Conservation (phyloP, 1,139 yeast species). For the Arxiozyma telluris region DNA sequence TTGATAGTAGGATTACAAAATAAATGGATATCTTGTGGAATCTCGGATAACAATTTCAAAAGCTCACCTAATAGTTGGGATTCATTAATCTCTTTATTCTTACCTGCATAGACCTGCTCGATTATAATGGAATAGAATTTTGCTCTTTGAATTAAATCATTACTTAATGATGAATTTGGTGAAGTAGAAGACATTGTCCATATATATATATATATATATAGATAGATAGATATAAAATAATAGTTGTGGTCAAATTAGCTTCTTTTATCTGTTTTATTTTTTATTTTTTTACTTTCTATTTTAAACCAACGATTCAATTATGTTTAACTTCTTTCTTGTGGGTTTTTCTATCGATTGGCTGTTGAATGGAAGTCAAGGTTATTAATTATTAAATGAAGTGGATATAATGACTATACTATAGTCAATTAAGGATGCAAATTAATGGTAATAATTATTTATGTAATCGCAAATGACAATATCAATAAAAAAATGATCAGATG, state of each 20-base stretch:
- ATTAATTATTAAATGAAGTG: no score
- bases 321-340: background rate
- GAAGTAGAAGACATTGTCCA: background rate
- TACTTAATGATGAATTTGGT: background rate
- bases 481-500: background rate
- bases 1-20: slow-evolving; percentile 47
- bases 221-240: background rate
- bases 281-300: no score
- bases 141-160: slow-evolving; percentile 11
- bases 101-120: slow-evolving; percentile 24
- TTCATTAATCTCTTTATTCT: slow-evolving; percentile 21
- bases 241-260: background rate
- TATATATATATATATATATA: background rate
- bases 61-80: slow-evolving; percentile 26
- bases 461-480: background rate
- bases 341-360: no score
- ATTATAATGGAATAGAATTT: slow-evolving; percentile 17
- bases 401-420: background rate
- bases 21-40: slow-evolving; percentile 36
- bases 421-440: no score
- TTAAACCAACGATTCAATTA: no score
- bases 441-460: no score
- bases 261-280: no score
- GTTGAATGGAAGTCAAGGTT: background rate
- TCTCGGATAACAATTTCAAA: slow-evolving; percentile 19